Base-by-base conservation (phyloP, 129 eudicot genomes). In the Artemisia annua region DNA sequence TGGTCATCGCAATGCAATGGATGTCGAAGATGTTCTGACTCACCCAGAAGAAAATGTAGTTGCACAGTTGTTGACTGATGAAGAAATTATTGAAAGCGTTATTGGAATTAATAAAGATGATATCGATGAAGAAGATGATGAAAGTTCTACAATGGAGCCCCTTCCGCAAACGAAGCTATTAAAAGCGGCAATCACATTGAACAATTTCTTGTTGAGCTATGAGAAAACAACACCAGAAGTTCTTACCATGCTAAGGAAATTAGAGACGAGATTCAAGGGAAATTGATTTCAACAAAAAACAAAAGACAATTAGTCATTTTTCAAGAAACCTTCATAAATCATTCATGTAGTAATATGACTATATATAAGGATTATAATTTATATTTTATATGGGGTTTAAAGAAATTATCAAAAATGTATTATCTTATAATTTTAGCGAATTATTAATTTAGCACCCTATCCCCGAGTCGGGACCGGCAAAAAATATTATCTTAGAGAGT, bases 391-490 rank as follows among this genome's bases (percentile, higher is more conserved):
- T 75, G 73, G 80, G 80, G 54, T 66, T 74, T 54, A 54, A 54
- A 54, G 60, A 54, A 54, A 54, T 54, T 54, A 54, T 54, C 60
- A 54, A 54, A 54, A 54, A 11, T 51, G 56, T 51, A 26, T 28
- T 74, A 75, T 75, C 79, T 75, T 75, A 75, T 75, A 66, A 75
- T 75, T 75, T 75, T 75, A 75, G 79, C 79, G 79, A 75, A 75
- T 54, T 75, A 75, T 75, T 75, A 75, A 66, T 65, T 75, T 75
- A 75, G 71, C 79, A 74, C 72, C 63, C 64, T 74, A 63, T 74
- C 71, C 79, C 79, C 72, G 79, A 74, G 63, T 74, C 79, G 79
- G 56, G 55, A 66, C 70, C 32, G 70, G 39, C 70, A 66, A 68
- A 76, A 76, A 76, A 67, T 76, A 76, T 76, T 76, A 76, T 76